Evolutionary conservation across 2,329 filamentous ascomycete species (phyloP), one percentile per base, ranked within the genome.

Genomic region (Endocalyx cinctus): DNA sequence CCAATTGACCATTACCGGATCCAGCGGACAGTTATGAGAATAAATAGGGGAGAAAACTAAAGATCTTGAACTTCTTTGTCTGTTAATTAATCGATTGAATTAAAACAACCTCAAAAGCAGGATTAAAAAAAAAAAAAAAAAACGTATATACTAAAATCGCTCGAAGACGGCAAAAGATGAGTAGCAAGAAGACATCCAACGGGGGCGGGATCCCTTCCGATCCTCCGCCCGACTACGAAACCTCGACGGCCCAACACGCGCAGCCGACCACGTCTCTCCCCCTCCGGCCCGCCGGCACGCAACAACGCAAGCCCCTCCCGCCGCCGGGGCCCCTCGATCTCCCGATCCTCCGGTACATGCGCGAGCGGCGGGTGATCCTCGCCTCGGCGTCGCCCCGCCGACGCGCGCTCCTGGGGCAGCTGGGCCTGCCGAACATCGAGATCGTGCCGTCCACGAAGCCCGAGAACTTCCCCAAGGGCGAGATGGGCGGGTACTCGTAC

Each of bases 351-450:
- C 77, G 76, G 50, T 70, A 82, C 51, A 76, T 98, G 44, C 80
- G 84, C 52, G 75, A 75, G 34, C 87, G 85, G 59, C 75, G 90
- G 44, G 79, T 95, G 5, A 85, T 98, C 47, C 81, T 98, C 17
- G 92, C 92, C 33, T 96, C 89, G 3, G 79, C 84, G 14, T 96
- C 89, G 2, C 92, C 92, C 0, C 75, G 92, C 27, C 76, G 92
- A 34, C 84, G 82, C 59, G 82, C 86, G 43, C 77, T 98, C 8
- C 77, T 98, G 26, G 77, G 77, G 31, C 82, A 89, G 74, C 74
- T 96, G 39, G 88, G 89, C 45, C 76, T 97, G 10, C 74, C 70
- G 3, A 82, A 88, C 54, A 63, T 96, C 54, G 89, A 97, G 62
- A 77, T 96, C 52, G 73, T 82, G 40, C 87, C 92, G 12, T 95